Conservation (phyloP, 495 filamentous ascomycete genomes). For the Penicillium atrosanguineum region DNA sequence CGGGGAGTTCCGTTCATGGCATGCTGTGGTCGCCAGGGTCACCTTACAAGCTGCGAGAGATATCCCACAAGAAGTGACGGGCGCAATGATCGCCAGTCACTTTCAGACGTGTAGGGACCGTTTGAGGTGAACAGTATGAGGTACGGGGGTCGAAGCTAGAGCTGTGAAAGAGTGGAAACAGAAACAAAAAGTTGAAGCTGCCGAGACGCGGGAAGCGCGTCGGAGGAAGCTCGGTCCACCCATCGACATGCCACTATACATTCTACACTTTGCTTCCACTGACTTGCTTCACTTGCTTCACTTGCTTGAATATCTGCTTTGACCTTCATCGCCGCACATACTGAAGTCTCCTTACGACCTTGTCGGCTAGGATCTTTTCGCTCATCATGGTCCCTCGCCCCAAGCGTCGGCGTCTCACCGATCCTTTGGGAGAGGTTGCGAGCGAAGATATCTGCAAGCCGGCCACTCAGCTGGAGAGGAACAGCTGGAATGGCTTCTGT, state of each 20-base stretch:
- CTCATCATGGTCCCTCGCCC: conserved; percentile 32
- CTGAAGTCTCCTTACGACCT: background rate
- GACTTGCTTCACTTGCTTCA: background rate
- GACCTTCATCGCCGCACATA: background rate
- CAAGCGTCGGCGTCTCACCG: conserved; percentile 35
- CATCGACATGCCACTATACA: conserved; percentile 19
- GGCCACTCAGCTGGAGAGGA: conserved; percentile 42
- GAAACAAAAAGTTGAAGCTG: conserved; percentile 23
- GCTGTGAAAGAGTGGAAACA: conserved; percentile 8
- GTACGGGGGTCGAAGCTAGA: background rate
- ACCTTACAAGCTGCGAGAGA: conserved; percentile 2
- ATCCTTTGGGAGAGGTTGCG: conserved; percentile 3
- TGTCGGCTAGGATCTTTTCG: background rate
- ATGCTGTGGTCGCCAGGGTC: conserved; percentile 44
- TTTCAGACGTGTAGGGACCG: background rate
- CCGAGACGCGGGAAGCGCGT: conserved; percentile 33
- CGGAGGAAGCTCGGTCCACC: conserved; percentile 28
- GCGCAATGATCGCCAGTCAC: conserved; percentile 1
- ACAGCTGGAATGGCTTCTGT: conserved; percentile 72
- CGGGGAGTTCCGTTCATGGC: conserved; percentile 74
- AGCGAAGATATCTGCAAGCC: conserved; percentile 32
- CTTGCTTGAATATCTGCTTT: background rate
- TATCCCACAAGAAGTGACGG: conserved; percentile 1
- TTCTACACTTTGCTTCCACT: background rate
- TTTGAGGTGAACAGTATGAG: background rate